Evolutionary conservation across 116 monocot genomes (phyloP).

Genomic region (Cymodocea nodosa): DNA sequence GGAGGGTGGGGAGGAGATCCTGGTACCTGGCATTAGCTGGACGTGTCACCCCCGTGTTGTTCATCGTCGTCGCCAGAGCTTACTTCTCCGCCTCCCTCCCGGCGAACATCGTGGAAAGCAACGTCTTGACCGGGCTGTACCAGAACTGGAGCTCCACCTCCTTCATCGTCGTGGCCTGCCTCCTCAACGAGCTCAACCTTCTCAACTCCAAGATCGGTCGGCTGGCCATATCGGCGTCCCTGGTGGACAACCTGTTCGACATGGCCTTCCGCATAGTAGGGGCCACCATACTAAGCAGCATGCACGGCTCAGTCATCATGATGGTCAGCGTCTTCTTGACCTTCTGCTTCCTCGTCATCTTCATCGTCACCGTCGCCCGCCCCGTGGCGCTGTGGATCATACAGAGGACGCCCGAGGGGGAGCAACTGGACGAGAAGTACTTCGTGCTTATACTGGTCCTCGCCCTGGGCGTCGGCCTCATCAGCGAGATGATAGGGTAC

Average conservation of each 20-base stretch:
- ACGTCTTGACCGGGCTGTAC: background rate
- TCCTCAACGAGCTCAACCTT: slow-evolving; percentile 44
- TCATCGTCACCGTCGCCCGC: slow-evolving; percentile 5
- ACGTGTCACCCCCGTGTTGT: background rate
- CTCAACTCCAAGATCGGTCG: slow-evolving; percentile 66
- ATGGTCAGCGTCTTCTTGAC: background rate
- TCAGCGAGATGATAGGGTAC: background rate
- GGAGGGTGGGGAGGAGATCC: background rate
- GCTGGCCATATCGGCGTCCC: slow-evolving; percentile 24
- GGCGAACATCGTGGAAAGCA: background rate
- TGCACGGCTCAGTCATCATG: background rate
- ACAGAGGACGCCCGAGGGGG: slow-evolving; percentile 9
- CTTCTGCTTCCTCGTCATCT: background rate
- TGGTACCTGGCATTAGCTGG: background rate
- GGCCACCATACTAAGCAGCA: background rate
- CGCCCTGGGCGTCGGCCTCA: background rate
- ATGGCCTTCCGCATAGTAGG: slow-evolving; percentile 18
- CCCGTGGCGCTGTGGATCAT: slow-evolving; percentile 5
- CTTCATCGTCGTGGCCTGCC: slow-evolving; percentile 21
- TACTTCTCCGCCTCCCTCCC: background rate
- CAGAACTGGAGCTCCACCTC: slow-evolving; percentile 15
- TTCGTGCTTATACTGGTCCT: slow-evolving; percentile 6
- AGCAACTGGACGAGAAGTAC: slow-evolving; percentile 6
- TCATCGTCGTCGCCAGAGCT: background rate
- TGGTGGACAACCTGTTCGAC: slow-evolving; percentile 23